Evolutionary conservation across 2,329 filamentous ascomycete genomes (phyloP).

Genomic region (Ceratocystis papillata): DNA sequence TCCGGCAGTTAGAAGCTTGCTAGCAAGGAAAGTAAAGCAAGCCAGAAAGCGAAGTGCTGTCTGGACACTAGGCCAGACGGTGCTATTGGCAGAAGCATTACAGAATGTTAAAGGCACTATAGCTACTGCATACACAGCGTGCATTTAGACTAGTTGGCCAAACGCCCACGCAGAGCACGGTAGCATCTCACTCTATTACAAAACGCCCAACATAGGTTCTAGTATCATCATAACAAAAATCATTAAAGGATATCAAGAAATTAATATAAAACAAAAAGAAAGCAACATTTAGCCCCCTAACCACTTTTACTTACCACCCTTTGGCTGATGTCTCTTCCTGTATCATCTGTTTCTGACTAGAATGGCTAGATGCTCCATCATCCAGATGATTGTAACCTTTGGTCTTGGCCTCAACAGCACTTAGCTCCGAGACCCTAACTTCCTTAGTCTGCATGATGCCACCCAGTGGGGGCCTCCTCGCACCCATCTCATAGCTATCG

Average conservation of each 20-base stretch:
- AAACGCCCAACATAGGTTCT: not conserved
- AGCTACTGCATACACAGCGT: no score
- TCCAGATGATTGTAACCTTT: constrained; percentile 21
- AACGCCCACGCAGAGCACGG: no score
- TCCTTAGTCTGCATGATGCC: constrained; percentile 23
- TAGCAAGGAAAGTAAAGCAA: no score
- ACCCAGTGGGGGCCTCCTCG: constrained; percentile 1
- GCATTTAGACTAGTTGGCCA: no score
- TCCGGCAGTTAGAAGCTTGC: no score
- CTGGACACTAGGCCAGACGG: no score
- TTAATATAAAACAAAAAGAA: not conserved
- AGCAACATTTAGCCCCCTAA: not conserved
- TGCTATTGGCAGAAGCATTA: no score
- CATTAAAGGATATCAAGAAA: not conserved
- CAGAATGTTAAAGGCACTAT: no score
- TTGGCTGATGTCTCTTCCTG: not conserved
- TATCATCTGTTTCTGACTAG: constrained; percentile 22
- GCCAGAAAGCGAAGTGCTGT: no score
- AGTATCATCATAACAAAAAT: not conserved
- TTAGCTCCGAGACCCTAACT: constrained; percentile 22
- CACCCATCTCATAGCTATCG: constrained; percentile 19
- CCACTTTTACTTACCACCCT: not conserved
- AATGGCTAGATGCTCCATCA: constrained; percentile 20
- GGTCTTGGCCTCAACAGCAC: constrained; percentile 21
- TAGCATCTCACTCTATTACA: not conserved